Evolutionary conservation across 1,284 basidiomycete genomes (phyloP), one percentile per base, ranked within the genome.

Genomic region (Apiotrichum laibachii): DNA sequence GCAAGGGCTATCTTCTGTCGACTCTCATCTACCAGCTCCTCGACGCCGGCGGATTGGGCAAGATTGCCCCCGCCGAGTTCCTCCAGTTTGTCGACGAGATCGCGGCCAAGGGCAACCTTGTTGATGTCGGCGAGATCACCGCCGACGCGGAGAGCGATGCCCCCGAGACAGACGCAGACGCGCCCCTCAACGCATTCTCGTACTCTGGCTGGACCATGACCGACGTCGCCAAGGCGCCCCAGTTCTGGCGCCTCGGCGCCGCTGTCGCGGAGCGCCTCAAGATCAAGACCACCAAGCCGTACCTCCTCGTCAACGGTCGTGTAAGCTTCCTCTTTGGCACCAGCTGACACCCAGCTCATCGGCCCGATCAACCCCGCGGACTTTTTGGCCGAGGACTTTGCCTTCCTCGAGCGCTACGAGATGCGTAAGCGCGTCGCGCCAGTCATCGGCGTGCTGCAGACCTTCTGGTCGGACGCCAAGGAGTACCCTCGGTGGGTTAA

Each of bases 301-400:
- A 82, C 1, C 59, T 96, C 21, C 66, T 93, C 42, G 79, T 90
- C 52, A 95, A 95, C 67, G 92, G 92, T 42, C 82, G 92, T 37
- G 90, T 92, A 70, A 71, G 79, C 59, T 35, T 0, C n/a, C 18
- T 1, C 3, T 19, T n/a, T 18, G 5, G 19, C 22, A 46, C 18
- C 34, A 53, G 10, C 44, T 31, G 21, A 37, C 37, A 50, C 6
- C 62, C 26, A 89, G 87, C 74, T 89, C 48, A 76, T 90, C 33
- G 87, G 88, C 0, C 87, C 87, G 0, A 74, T 90, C 50, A 75
- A 75, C 8, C 61, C 76, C 1, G 80, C 79, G 12, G 82, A 83
- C 15, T 90, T 95, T 70, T 61, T 76, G 7, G 71, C 83, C 0
- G 82, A 82, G 18, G 92, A 94, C 72, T 87, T 93, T 70, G 77